Percentiles rank a stretch among this genome's conserved stretches.
Evolutionary conservation across 2,329 filamentous ascomycete genomes (phyloP).

Genomic region (Peltaster fructicola): DNA sequence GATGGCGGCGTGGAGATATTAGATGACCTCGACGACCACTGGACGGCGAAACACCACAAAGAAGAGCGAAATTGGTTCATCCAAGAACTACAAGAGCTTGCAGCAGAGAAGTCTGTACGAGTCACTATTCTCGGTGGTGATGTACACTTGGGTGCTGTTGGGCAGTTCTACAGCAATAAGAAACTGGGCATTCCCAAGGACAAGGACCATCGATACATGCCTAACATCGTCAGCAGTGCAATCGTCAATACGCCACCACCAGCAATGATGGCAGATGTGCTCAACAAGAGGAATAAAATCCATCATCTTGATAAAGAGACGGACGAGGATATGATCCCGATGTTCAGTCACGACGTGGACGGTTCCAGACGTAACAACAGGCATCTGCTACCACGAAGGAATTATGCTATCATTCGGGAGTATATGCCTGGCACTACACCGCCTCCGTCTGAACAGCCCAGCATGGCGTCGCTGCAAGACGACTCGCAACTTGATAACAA

Average conservation of each 20-base stretch:
- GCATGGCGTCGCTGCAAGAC: no score
- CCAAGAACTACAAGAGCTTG: slow-evolving; percentile 81
- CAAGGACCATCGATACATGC: slow-evolving; percentile 89
- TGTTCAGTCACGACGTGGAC: slow-evolving; percentile 80
- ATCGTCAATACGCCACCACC: slow-evolving; percentile 87
- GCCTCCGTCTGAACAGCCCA: slow-evolving; percentile 31
- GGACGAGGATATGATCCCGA: slow-evolving; percentile 87
- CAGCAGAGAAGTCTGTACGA: slow-evolving; percentile 78
- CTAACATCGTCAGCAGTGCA: slow-evolving; percentile 82
- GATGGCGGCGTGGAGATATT: slow-evolving; percentile 83
- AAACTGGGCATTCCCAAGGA: slow-evolving; percentile 71
- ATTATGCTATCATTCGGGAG: slow-evolving; percentile 85
- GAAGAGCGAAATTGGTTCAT: slow-evolving; percentile 72
- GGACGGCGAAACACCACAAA: slow-evolving; percentile 93
- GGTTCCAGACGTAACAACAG: slow-evolving; percentile 84
- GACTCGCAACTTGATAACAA: no score
- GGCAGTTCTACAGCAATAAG: slow-evolving; percentile 87
- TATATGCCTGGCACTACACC: slow-evolving; percentile 68
- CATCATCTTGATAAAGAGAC: slow-evolving; percentile 53
- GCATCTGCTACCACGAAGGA: slow-evolving; percentile 68
- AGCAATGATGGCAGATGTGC: slow-evolving; percentile 70
- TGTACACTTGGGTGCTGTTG: slow-evolving; percentile 79
- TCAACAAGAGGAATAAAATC: slow-evolving; percentile 79
- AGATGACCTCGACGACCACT: slow-evolving; percentile 88
- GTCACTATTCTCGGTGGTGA: slow-evolving; percentile 88